Evolutionary conservation across 2,329 filamentous ascomycete genomes (phyloP).

Genomic region (Aspergillus piperis): DNA sequence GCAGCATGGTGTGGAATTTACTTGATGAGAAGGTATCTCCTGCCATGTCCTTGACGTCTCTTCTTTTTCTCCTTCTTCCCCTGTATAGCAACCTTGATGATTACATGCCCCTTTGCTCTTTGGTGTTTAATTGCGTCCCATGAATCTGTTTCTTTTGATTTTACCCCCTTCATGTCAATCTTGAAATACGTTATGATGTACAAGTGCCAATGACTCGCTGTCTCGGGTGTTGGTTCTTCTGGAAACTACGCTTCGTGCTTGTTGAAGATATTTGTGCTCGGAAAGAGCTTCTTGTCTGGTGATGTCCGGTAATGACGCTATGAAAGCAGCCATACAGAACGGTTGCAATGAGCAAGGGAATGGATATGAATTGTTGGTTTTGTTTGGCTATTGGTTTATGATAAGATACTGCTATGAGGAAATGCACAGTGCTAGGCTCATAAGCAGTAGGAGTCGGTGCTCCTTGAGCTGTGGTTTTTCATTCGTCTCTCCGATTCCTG

Average conservation of each 20-base stretch:
- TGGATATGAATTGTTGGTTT: neutral
- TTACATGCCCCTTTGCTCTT: constrained; percentile 4
- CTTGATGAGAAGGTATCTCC: constrained; percentile 30
- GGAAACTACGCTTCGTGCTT: neutral
- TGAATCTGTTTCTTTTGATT: neutral
- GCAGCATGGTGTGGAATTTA: constrained; percentile 52
- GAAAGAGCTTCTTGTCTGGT: neutral
- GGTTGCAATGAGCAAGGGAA: constrained; percentile 2
- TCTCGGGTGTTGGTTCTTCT: neutral
- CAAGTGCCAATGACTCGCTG: neutral
- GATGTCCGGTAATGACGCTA: constrained; percentile 2
- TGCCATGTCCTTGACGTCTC: neutral
- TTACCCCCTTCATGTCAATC: neutral
- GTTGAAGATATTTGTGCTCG: neutral
- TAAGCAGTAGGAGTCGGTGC: neutral
- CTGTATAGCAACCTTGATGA: constrained; percentile 14
- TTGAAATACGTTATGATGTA: neutral
- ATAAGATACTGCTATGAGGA: neutral
- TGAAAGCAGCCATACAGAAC: neutral
- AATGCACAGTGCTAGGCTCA: neutral
- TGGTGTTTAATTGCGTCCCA: constrained; percentile 1
- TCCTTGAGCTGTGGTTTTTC: neutral
- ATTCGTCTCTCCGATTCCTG: neutral
- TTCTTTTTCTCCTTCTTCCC: neutral
- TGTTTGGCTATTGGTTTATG: neutral